Evolutionary conservation across 495 filamentous ascomycete species (phyloP), one percentile per base, ranked within the genome.

Genomic region (Tuber umbilicatum): DNA sequence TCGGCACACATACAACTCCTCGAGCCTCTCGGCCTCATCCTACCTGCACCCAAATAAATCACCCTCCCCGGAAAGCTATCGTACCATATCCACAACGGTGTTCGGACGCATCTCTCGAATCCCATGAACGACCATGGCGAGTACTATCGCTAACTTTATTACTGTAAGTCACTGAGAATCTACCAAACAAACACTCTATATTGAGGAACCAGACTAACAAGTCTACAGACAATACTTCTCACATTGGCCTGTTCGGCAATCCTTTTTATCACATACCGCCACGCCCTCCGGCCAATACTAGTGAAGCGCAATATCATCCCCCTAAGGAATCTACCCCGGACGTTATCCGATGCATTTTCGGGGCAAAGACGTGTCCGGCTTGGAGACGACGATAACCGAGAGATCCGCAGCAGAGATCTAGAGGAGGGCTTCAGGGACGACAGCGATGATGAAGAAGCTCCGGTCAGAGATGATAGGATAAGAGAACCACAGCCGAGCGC

Each of bases 391-490:
- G 72, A 77, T 41, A 74, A 72, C 2, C 67, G 55, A 23, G 68
- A 55, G 70, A 45, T 42, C 31, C n/a, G 16, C 35, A 70, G 45
- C 42, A 37, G 75, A 39, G 50, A 71, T 75, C 73, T 96, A 73
- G 93, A 95, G 83, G 88, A 92, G 74, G 93, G 92, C 1, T 96
- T 96, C 81, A 89, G 88, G 85, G 91, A 93, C 84, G 91, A 93
- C 81, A 93, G 92, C 82, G 90, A 92, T 74, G 87, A 89, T 42
- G 91, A 83, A 76, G 70, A 69, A 70, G 64, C 71, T 73, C 31
- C 19, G 16, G 50, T 42, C 0, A 41, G 21, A 19, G 74, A 68
- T 71, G 45, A 47, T 23, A 83, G 81, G 75, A 67, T 68, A 43
- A 76, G 78, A 43, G 73, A 77, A 50, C n/a, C 40, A 47, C 37